Evolutionary conservation across 1,284 basidiomycete genomes (phyloP).

Genomic region (Puccinia novopanici): DNA sequence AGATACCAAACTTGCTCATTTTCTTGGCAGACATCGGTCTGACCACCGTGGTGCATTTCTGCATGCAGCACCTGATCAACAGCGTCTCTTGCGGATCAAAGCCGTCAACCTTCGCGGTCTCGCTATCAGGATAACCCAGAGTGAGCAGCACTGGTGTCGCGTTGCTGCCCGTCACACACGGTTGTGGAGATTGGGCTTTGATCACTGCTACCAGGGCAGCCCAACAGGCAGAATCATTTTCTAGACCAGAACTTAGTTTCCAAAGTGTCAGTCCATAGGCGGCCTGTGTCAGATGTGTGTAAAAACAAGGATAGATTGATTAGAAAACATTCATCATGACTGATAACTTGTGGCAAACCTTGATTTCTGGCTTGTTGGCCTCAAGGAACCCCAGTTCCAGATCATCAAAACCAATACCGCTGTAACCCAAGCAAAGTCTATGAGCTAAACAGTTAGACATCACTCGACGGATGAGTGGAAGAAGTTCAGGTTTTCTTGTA

Average conservation of each 20-base stretch:
- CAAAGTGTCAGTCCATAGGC: constrained; percentile 12
- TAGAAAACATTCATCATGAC: background rate
- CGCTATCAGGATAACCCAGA: too few species aligned
- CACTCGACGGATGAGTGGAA: background rate
- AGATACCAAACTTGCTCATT: constrained; percentile 34
- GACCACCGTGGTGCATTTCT: constrained; percentile 27
- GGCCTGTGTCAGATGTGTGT: constrained; percentile 2
- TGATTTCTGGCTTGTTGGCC: constrained; percentile 42
- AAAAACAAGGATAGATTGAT: too few species aligned
- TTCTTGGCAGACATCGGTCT: constrained; percentile 47
- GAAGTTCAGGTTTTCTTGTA: background rate
- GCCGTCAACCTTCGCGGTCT: too few species aligned
- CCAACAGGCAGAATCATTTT: too few species aligned
- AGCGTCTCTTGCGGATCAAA: too few species aligned
- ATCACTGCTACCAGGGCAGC: too few species aligned
- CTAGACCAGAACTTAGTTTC: too few species aligned
- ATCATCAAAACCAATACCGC: constrained; percentile 44
- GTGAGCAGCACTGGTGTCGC: too few species aligned
- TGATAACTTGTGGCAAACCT: constrained; percentile 3
- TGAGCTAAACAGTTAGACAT: constrained; percentile 14
- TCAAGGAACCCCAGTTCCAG: constrained; percentile 18
- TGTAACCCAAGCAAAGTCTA: background rate
- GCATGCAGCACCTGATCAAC: constrained; percentile 27
- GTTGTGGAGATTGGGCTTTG: too few species aligned
- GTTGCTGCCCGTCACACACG: too few species aligned